Conservation (phyloP, 768 basidiomycete genomes). For the Lentinula sp. region DNA sequence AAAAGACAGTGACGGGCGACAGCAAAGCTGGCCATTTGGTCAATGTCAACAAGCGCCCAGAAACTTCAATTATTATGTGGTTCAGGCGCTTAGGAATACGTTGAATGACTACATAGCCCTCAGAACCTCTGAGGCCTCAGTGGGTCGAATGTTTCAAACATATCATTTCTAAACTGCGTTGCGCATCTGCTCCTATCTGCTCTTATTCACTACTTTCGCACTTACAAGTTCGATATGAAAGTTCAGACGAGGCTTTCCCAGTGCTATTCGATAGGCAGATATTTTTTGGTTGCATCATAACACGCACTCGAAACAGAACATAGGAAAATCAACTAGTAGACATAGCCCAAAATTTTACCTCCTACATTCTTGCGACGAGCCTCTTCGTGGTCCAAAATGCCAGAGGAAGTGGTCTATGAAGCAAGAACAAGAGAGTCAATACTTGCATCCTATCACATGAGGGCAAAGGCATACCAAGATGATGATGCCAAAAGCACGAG, state of each 20-base stretch:
- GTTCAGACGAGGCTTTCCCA: too few relatives aligned
- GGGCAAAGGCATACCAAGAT: constrained; percentile 63
- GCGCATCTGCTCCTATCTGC: too few relatives aligned
- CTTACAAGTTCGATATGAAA: too few relatives aligned
- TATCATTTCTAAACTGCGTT: too few relatives aligned
- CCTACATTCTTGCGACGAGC: constrained; percentile 97
- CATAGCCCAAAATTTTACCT: constrained; percentile 91
- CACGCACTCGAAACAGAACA: too few relatives aligned
- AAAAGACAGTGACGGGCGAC: neutral
- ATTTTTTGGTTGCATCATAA: too few relatives aligned
- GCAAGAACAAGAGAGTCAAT: neutral
- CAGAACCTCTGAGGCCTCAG: too few relatives aligned
- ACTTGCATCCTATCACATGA: neutral
- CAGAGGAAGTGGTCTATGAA: constrained; percentile 86
- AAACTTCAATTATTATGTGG: neutral
- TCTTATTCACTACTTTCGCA: too few relatives aligned
- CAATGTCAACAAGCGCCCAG: neutral
- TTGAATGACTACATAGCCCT: too few relatives aligned
- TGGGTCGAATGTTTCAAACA: too few relatives aligned
- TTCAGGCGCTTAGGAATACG: too few relatives aligned
- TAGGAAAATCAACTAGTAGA: constrained; percentile 51
- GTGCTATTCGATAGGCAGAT: too few relatives aligned
- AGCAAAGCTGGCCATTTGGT: neutral
- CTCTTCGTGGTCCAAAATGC: constrained; percentile 99
- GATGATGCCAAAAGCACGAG: constrained; percentile 94